A percentile compares a stretch with the other conserved stretches of the same genome.
Evolutionary conservation across 2,329 filamentous ascomycete species (phyloP).

Genomic region (Colletotrichum euphorbiae): DNA sequence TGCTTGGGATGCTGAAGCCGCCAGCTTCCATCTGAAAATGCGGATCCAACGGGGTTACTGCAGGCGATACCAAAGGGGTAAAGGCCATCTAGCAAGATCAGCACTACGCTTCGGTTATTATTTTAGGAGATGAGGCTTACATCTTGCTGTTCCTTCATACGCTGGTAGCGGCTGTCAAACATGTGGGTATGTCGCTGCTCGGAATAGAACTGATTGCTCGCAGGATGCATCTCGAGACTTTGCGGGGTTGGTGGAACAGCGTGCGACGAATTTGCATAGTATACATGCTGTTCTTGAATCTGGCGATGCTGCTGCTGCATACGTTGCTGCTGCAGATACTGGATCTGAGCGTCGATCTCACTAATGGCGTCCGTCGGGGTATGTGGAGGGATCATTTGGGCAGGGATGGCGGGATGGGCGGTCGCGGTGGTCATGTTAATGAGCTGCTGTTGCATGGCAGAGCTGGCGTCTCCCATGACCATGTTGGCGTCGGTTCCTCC

Average conservation of each 20-base stretch:
- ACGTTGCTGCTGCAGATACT: slow-evolving; percentile 73
- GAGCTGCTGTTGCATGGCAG: slow-evolving; percentile 55
- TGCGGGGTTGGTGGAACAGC: slow-evolving; percentile 84
- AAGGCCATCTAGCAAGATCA: slow-evolving; percentile 72
- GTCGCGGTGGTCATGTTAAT: slow-evolving; percentile 60
- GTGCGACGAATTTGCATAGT: slow-evolving; percentile 64
- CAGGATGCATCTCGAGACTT: slow-evolving; percentile 80
- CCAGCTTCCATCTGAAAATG: slow-evolving; percentile 71
- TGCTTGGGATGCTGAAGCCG: slow-evolving; percentile 72
- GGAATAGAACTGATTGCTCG: slow-evolving; percentile 68
- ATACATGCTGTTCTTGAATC: slow-evolving; percentile 64
- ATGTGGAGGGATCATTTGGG: slow-evolving; percentile 58
- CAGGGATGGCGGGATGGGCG: slow-evolving; percentile 59
- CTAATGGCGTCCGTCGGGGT: slow-evolving; percentile 65
- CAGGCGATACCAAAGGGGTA: slow-evolving; percentile 85
- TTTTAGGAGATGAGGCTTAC: slow-evolving; percentile 53
- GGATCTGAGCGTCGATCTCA: slow-evolving; percentile 74
- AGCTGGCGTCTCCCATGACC: slow-evolving; percentile 46
- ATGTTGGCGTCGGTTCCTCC: slow-evolving; percentile 55
- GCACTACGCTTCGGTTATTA: slow-evolving; percentile 42
- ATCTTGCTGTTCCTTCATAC: slow-evolving; percentile 77
- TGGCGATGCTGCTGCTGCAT: slow-evolving; percentile 70
- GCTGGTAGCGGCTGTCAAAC: slow-evolving; percentile 72
- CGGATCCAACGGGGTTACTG: slow-evolving; percentile 81
- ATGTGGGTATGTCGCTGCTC: slow-evolving; percentile 68